These are phyloP conservation scores for Globisporangium heterothallicum DNA, from an alignment of 352 stramenopile species.

Conservation along the genomic window DNA sequence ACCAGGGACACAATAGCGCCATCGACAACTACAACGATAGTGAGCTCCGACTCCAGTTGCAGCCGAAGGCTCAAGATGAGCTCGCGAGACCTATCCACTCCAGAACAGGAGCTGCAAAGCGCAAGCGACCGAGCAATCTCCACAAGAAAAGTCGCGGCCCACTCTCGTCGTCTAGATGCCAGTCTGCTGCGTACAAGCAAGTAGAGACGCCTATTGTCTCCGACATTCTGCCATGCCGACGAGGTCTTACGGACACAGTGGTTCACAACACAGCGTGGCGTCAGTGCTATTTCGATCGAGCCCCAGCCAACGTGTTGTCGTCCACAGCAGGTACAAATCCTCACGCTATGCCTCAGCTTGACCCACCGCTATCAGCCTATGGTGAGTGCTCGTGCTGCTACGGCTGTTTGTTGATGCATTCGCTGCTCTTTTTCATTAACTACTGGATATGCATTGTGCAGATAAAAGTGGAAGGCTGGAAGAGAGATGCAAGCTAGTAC, in stretches of 20 bases:
- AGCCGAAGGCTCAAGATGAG: slow-evolving; percentile 1
- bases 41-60: no score
- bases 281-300: slow-evolving; percentile 31
- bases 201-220: slow-evolving; percentile 16
- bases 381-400: slow-evolving; percentile 20
- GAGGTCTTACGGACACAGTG: slow-evolving; percentile 31
- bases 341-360: slow-evolving; percentile 19
- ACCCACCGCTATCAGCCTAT: slow-evolving; percentile 32
- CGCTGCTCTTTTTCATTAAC: slow-evolving; percentile 3
- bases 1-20: not conserved
- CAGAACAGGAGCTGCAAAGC: slow-evolving; percentile 6
- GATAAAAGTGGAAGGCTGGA: slow-evolving; percentile 39
- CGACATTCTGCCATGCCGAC: slow-evolving; percentile 23
- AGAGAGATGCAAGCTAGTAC: slow-evolving; percentile 39
- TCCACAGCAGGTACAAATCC: slow-evolving; percentile 11
- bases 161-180: not conserved
- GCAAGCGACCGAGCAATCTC: slow-evolving; percentile 6
- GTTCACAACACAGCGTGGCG: slow-evolving; percentile 44
- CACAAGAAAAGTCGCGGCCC: slow-evolving; percentile 12
- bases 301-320: slow-evolving; percentile 27
- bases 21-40: not conserved
- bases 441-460: slow-evolving; percentile 8
- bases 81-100: not conserved
- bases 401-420: slow-evolving; percentile 1
- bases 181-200: slow-evolving; percentile 13